These are phyloP conservation scores for Cenchrus americanus DNA, from an alignment of 176 grass and related monocot genomes.

Conservation along the genomic window DNA sequence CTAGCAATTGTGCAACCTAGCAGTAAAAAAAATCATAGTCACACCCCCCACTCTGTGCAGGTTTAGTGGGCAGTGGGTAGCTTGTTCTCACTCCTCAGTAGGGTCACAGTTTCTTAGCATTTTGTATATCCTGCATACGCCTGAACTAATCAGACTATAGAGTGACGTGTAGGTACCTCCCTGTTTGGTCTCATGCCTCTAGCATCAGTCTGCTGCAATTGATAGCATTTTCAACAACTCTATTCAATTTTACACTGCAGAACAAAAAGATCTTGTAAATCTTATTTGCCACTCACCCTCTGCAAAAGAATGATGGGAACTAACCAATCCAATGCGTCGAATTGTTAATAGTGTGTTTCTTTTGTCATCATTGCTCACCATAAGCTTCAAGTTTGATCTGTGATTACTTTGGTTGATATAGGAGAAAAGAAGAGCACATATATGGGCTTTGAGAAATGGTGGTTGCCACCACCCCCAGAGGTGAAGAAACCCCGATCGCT, in stretches of 20 bases:
- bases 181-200: background rate
- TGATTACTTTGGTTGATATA: slow-evolving; percentile 25
- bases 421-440: slow-evolving; percentile 62
- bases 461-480: slow-evolving; percentile 69
- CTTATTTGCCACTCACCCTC: background rate
- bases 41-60: background rate
- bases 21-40: background rate
- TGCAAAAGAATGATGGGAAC: background rate
- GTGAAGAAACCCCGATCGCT: slow-evolving; percentile 89
- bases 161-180: background rate
- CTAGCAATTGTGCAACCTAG: background rate
- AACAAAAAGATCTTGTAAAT: slow-evolving; percentile 12
- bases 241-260: background rate
- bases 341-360: background rate
- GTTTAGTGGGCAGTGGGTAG: background rate
- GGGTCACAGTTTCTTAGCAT: background rate
- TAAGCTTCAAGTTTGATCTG: background rate
- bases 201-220: background rate
- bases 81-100: background rate
- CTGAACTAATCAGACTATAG: background rate
- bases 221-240: background rate
- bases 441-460: slow-evolving; percentile 90
- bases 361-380: background rate
- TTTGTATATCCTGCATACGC: background rate
- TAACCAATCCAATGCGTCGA: slow-evolving; percentile 1